These are phyloP conservation scores for Yamadazyma diospyri DNA, from an alignment of 1,139 yeast species.

Conservation along the genomic window DNA sequence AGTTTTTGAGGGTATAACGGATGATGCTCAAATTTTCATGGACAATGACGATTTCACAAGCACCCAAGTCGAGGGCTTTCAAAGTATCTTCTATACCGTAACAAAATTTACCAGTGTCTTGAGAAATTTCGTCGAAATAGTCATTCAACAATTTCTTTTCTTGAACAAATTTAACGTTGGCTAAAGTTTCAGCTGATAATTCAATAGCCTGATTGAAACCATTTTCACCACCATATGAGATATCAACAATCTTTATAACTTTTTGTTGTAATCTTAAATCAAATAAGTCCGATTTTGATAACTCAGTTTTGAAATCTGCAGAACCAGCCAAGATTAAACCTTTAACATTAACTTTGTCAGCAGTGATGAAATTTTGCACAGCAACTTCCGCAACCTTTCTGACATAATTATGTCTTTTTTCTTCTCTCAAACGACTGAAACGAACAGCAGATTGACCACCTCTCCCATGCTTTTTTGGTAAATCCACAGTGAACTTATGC, in stretches of 20 bases:
- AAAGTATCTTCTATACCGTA: constrained; percentile 95
- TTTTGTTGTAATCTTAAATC: constrained; percentile 85
- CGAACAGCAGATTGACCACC: constrained; percentile 99
- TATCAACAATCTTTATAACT: constrained; percentile 89
- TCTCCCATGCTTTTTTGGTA: constrained; percentile 99
- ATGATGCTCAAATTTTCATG: constrained; percentile 85
- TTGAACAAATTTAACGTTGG: constrained; percentile 95
- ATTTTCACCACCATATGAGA: constrained; percentile 98
- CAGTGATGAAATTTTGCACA: constrained; percentile 90
- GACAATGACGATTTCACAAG: constrained; percentile 88
- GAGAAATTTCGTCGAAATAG: constrained; percentile 95
- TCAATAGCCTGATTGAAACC: constrained; percentile 99
- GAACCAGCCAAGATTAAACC: constrained; percentile 97
- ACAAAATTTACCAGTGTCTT: constrained; percentile 95
- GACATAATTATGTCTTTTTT: constrained; percentile 96
- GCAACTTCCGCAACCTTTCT: constrained; percentile 98
- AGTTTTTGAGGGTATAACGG: constrained; percentile 80
- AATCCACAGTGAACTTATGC: constrained; percentile 94
- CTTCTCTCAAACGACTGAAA: constrained; percentile 98
- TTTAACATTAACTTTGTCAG: constrained; percentile 88
- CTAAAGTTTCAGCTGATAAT: constrained; percentile 90
- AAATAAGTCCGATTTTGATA: constrained; percentile 87
- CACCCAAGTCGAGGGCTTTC: constrained; percentile 94
- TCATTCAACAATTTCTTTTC: constrained; percentile 91
- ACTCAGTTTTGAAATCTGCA: constrained; percentile 95